Percentiles rank a stretch among this genome's conserved stretches.
Evolutionary conservation across 352 stramenopile species (phyloP).

Genomic region (Pythium brachiatum): DNA sequence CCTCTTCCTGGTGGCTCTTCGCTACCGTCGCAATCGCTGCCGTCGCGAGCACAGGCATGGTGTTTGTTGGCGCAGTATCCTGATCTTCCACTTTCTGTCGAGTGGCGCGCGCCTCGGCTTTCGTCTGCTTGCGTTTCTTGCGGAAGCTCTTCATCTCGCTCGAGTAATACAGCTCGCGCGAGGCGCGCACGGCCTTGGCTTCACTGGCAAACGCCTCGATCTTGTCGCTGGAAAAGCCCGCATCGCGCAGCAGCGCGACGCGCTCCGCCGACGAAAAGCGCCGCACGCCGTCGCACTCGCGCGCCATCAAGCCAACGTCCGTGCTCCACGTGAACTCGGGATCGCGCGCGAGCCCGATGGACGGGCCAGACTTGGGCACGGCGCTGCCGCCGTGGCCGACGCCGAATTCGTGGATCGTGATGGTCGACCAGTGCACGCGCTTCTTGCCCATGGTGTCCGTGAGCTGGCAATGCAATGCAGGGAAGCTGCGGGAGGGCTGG

Average conservation of each 20-base stretch:
- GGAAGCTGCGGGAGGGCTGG: background rate
- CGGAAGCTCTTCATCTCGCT: constrained; percentile 23
- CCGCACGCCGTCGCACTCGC: constrained; percentile 20
- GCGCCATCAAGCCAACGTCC: constrained; percentile 22
- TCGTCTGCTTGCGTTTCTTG: constrained; percentile 21
- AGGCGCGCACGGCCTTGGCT: constrained; percentile 16
- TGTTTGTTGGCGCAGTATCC: background rate
- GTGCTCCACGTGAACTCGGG: constrained; percentile 32
- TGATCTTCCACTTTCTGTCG: background rate
- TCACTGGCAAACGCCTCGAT: constrained; percentile 18
- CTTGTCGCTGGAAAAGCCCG: constrained; percentile 9
- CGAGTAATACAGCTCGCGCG: constrained; percentile 24
- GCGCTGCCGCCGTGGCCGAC: constrained; percentile 24
- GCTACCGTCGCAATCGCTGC: background rate
- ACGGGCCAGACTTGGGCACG: constrained; percentile 25
- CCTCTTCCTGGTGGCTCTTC: background rate
- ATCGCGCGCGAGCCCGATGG: constrained; percentile 20
- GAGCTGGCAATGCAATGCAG: background rate
- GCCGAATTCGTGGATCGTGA: constrained; percentile 30
- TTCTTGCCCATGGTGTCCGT: constrained; percentile 9
- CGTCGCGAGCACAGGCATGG: background rate
- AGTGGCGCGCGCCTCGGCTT: constrained; percentile 7
- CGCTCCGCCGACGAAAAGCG: constrained; percentile 24
- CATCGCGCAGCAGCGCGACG: constrained; percentile 17
- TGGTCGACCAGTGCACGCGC: constrained; percentile 26